Conservation (phyloP, 2,329 filamentous ascomycete species). For the Fonsecaea nubica region DNA sequence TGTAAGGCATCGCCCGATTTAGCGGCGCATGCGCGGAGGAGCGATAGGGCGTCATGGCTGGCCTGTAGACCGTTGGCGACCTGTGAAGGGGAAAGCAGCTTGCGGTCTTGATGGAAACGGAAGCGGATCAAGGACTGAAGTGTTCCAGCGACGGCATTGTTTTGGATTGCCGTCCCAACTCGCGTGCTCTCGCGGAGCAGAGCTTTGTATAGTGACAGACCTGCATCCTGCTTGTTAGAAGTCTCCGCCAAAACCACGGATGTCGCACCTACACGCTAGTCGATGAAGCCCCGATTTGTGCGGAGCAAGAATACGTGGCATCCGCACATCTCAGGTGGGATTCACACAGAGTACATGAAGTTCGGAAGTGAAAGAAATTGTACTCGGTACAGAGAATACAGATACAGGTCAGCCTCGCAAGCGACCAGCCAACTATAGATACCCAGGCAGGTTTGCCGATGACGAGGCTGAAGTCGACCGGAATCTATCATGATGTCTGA, state of each 20-base stretch:
- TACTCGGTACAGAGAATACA: not conserved
- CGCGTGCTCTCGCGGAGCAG: slow-evolving; percentile 52
- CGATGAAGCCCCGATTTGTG: slow-evolving; percentile 50
- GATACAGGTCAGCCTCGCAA: slow-evolving; percentile 6
- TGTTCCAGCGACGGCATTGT: slow-evolving; percentile 30
- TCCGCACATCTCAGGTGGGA: slow-evolving; percentile 40
- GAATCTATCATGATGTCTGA: not conserved
- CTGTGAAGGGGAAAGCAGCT: slow-evolving; percentile 49
- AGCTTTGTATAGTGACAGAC: slow-evolving; percentile 54
- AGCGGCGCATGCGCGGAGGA: slow-evolving; percentile 26
- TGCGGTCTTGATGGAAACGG: slow-evolving; percentile 49
- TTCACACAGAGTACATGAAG: not conserved
- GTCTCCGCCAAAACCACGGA: not conserved
- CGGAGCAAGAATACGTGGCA: slow-evolving; percentile 48
- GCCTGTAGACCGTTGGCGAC: slow-evolving; percentile 49
- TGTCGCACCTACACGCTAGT: slow-evolving; percentile 50
- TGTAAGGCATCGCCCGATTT: slow-evolving; percentile 23
- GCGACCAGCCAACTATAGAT: not conserved
- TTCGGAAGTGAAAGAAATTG: not conserved
- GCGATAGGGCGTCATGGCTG: slow-evolving; percentile 47
- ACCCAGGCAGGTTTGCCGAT: slow-evolving; percentile 14
- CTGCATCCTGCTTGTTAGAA: slow-evolving; percentile 38
- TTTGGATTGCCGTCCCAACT: slow-evolving; percentile 39
- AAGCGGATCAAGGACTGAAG: slow-evolving; percentile 45
- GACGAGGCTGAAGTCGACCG: not conserved